These are phyloP conservation scores for Ceraceosorus bombacis DNA, from an alignment of 1,284 basidiomycete genomes.

Conservation along the genomic window DNA sequence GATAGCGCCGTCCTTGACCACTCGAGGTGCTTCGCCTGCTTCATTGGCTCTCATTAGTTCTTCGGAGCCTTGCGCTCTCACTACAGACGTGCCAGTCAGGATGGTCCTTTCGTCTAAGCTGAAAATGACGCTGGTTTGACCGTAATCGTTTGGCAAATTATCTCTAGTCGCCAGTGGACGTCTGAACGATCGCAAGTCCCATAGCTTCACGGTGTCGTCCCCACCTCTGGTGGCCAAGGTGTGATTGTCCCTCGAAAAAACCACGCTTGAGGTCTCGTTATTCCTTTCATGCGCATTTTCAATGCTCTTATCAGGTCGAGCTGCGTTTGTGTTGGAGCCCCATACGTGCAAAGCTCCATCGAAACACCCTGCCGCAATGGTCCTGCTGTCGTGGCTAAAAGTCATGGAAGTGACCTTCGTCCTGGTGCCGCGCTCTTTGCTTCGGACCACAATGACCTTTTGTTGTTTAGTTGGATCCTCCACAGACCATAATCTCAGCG, in stretches of 20 bases:
- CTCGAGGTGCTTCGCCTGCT: neutral
- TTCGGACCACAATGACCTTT: conserved; percentile 87
- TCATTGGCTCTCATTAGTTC: neutral
- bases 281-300: conserved; percentile 78
- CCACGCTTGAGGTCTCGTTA: conserved; percentile 72
- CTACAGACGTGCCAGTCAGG: conserved; percentile 60
- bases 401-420: conserved; percentile 70
- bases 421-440: conserved; percentile 86
- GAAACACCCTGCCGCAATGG: conserved; percentile 60
- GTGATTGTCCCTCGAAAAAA: conserved; percentile 73
- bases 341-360: conserved; percentile 90
- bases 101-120: conserved; percentile 82
- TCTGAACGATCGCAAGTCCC: conserved; percentile 83
- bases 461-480: conserved; percentile 82
- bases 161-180: conserved; percentile 65
- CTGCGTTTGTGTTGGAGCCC: conserved; percentile 83
- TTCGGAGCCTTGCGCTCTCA: neutral
- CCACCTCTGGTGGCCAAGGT: conserved; percentile 73
- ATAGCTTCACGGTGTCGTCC: conserved; percentile 89
- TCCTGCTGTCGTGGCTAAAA: conserved; percentile 8
- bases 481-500: conserved; percentile 92
- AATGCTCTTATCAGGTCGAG: conserved; percentile 72
- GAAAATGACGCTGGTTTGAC: conserved; percentile 82
- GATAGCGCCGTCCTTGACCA: conserved; percentile 17
- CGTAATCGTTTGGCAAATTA: conserved; percentile 69